Evolutionary conservation across 306 rosid genomes (phyloP).

Genomic region (Cucurbita argyrosperma): DNA sequence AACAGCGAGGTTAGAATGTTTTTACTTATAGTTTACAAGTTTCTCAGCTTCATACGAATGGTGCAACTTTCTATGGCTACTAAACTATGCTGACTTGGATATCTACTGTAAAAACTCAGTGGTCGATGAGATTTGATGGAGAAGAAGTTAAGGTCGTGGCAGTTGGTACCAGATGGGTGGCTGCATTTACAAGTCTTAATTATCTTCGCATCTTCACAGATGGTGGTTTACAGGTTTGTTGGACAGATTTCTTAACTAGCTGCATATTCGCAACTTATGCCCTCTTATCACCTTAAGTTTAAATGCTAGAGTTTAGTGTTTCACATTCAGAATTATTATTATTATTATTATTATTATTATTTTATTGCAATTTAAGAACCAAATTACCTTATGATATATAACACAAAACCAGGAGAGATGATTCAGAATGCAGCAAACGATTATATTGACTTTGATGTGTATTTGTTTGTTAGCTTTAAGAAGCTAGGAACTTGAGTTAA

Average conservation of each 20-base stretch:
- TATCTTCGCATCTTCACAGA: slow-evolving; percentile 81
- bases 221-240: slow-evolving; percentile 82
- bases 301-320: background rate
- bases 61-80: background rate
- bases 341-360: background rate
- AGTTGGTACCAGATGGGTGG: slow-evolving; percentile 78
- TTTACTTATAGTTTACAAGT: background rate
- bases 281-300: background rate
- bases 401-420: background rate
- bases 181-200: slow-evolving; percentile 75
- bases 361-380: background rate
- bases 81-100: slow-evolving; percentile 15
- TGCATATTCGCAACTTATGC: background rate
- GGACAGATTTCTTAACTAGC: background rate
- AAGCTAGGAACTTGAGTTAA: background rate
- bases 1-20: slow-evolving; percentile 67
- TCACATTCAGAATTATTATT: background rate
- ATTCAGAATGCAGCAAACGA: background rate
- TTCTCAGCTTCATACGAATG: background rate
- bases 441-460: background rate
- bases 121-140: slow-evolving; percentile 96
- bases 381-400: background rate
- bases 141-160: slow-evolving; percentile 94
- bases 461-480: background rate
- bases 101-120: slow-evolving; percentile 31